These are phyloP conservation scores for Pelargonium citronellum DNA, from an alignment of 441 rosid genomes.

Conservation along the genomic window DNA sequence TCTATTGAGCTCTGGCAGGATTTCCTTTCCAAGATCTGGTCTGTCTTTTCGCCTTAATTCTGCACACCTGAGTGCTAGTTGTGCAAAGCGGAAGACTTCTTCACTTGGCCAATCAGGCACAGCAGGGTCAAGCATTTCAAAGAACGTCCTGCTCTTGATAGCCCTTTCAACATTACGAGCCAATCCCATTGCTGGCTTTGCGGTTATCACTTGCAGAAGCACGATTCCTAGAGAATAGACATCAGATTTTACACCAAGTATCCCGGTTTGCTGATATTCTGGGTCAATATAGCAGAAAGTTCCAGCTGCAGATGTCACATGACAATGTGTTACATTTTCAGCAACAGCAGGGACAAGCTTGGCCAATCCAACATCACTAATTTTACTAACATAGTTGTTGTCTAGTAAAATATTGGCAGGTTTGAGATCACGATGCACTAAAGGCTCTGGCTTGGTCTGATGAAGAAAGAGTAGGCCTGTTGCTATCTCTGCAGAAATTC, in stretches of 20 bases:
- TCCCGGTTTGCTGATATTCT: slow-evolving; percentile 69
- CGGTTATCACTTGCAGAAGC: slow-evolving; percentile 57
- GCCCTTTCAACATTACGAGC: slow-evolving; percentile 35
- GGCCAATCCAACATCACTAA: slow-evolving; percentile 61
- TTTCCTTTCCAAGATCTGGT: slow-evolving; percentile 55
- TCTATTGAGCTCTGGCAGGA: slow-evolving; percentile 46
- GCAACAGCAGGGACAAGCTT: slow-evolving; percentile 56
- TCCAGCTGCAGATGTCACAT: slow-evolving; percentile 53
- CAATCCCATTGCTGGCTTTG: slow-evolving; percentile 48
- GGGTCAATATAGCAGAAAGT: slow-evolving; percentile 70
- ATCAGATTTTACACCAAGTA: slow-evolving; percentile 67
- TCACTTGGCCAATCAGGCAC: slow-evolving; percentile 59
- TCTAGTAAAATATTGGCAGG: slow-evolving; percentile 66
- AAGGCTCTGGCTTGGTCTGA: slow-evolving; percentile 66
- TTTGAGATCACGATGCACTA: slow-evolving; percentile 70
- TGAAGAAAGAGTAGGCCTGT: slow-evolving; percentile 59
- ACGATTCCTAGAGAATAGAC: slow-evolving; percentile 60
- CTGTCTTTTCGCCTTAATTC: slow-evolving; percentile 56
- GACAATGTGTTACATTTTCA: slow-evolving; percentile 46
- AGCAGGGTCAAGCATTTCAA: slow-evolving; percentile 45
- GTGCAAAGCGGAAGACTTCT: slow-evolving; percentile 45
- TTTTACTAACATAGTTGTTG: slow-evolving; percentile 59
- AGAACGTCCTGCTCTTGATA: slow-evolving; percentile 38
- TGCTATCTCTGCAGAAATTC: slow-evolving; percentile 57
- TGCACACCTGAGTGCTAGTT: slow-evolving; percentile 48